Base-by-base conservation (phyloP, 75 land plant species). In the Picea sitchensis region DNA sequence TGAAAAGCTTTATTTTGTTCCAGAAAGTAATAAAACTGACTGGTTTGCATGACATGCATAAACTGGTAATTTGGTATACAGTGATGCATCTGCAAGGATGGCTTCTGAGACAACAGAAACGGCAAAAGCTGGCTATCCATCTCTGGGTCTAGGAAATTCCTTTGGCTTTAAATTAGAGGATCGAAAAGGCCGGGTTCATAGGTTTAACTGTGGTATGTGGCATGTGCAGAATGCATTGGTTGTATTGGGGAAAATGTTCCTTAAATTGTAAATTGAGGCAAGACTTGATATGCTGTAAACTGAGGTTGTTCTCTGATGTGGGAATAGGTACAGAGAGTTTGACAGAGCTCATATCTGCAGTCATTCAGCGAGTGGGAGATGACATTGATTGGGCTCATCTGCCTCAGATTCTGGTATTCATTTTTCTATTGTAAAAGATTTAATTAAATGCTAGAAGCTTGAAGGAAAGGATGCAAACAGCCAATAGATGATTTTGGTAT, bases 391-490 rank as follows among this genome's bases (percentile, higher is more conserved):
- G 78, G 61, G 80, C 85, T 58, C 77, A 83, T 71, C 79, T 88
- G 58, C 95, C 95, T 2, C 93, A 91, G 34, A 88, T 94, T 73
- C 58, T 94, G 95, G 99, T 96, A 86, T 34, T 14, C 32, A 58
- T 13, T 13, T 57, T 17, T 63, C 67, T 2, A 67, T 77, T 36
- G 34, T 41, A 12, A 17, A 30, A 14, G 41, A 62, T 59, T 81
- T n/a, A 60, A 23, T 31, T 32, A 23, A 38, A 32, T 73, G 32
- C 32, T 32, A 32, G 8, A 23, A 73, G 56, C 12, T 9, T 51
- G 56, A 51, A 51, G 56, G 56, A 51, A 51, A 51, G 56, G 56
- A 51, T 51, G 56, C 56, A 51, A 51, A 9, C 56, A 51, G 12
- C 56, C 56, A 51, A 9, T 51, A 51, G 12, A 51, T 51, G 56